Percentiles rank a stretch among this genome's conserved stretches.
These are phyloP conservation scores for Wilcoxina mikolae DNA, from an alignment of 495 filamentous ascomycete genomes.

Conservation along the genomic window DNA sequence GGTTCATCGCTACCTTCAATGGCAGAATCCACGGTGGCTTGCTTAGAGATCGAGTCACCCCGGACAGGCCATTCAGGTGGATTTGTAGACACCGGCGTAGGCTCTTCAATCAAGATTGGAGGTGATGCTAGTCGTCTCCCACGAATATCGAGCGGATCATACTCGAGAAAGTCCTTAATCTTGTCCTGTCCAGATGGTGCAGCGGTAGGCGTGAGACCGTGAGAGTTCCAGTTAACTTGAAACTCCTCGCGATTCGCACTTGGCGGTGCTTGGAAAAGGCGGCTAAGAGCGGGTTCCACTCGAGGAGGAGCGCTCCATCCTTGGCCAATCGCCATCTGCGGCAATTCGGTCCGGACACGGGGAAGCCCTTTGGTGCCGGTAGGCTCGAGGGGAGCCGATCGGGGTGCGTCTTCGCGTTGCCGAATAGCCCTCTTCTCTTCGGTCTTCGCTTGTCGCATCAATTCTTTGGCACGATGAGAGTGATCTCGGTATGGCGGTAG, in stretches of 20 bases:
- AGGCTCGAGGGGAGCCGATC: too few species aligned
- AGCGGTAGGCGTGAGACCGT: constrained; percentile 13
- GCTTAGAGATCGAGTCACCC: not conserved
- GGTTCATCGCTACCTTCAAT: not conserved
- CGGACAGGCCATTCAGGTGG: constrained; percentile 14
- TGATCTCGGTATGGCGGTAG: not conserved
- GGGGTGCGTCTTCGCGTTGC: too few species aligned
- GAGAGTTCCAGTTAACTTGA: constrained; percentile 22
- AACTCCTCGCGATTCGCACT: constrained; percentile 11
- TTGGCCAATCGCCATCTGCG: too few species aligned
- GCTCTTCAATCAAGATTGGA: constrained; percentile 7
- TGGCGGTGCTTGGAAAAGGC: not conserved
- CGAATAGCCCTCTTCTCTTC: too few species aligned
- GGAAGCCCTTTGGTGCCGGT: too few species aligned
- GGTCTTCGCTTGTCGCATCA: too few species aligned
- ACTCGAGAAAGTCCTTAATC: constrained; percentile 3
- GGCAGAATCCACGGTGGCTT: not conserved
- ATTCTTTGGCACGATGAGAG: too few species aligned
- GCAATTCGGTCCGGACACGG: too few species aligned
- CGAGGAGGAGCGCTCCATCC: not conserved
- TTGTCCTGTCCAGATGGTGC: not conserved
- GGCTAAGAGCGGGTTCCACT: not conserved
- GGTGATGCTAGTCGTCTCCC: not conserved
- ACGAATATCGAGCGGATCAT: constrained; percentile 18
- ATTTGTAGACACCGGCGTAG: constrained; percentile 6